Evolutionary conservation across 345 rosid genomes (phyloP).

Genomic region (Gossypium longicalyx): DNA sequence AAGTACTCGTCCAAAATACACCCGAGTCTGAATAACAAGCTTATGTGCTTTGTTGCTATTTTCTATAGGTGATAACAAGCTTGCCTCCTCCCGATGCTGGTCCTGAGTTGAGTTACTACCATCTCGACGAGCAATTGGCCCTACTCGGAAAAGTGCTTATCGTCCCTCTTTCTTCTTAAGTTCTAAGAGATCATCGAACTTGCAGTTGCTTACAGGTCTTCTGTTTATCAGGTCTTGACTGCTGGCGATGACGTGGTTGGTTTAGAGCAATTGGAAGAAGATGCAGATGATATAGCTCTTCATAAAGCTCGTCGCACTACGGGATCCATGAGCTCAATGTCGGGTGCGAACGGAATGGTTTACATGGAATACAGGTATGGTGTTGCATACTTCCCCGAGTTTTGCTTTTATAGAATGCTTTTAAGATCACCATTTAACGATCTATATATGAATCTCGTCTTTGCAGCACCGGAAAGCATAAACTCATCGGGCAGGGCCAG

Average conservation of each 20-base stretch:
- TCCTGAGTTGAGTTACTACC: conserved; percentile 63
- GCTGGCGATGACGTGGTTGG: conserved; percentile 92
- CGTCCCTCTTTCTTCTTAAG: neutral
- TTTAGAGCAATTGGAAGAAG: conserved; percentile 82
- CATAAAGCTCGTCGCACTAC: conserved; percentile 56
- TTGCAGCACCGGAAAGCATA: conserved; percentile 49
- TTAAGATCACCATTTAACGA: too few species aligned
- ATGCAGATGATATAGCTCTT: conserved; percentile 79
- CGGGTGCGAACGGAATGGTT: conserved; percentile 75
- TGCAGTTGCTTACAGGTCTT: conserved; percentile 16
- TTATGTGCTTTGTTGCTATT: neutral
- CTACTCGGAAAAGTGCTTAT: conserved; percentile 61
- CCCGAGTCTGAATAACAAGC: too few species aligned
- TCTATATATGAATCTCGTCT: conserved; percentile 14
- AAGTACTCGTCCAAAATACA: too few species aligned
- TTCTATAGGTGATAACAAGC: conserved; percentile 70
- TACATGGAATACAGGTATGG: conserved; percentile 88
- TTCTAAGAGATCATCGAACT: neutral
- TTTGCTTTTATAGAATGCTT: too few species aligned
- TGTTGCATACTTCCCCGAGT: too few species aligned
- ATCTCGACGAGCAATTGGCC: conserved; percentile 65
- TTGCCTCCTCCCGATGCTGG: conserved; percentile 84
- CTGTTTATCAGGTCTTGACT: conserved; percentile 51
- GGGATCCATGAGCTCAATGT: conserved; percentile 39
- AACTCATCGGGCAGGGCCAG: conserved; percentile 35